A percentile compares a stretch with the other conserved stretches of the same genome.
phyloP scores from a whole-genome alignment of 768 basidiomycete species.

The Jaapia argillacea region DNA sequence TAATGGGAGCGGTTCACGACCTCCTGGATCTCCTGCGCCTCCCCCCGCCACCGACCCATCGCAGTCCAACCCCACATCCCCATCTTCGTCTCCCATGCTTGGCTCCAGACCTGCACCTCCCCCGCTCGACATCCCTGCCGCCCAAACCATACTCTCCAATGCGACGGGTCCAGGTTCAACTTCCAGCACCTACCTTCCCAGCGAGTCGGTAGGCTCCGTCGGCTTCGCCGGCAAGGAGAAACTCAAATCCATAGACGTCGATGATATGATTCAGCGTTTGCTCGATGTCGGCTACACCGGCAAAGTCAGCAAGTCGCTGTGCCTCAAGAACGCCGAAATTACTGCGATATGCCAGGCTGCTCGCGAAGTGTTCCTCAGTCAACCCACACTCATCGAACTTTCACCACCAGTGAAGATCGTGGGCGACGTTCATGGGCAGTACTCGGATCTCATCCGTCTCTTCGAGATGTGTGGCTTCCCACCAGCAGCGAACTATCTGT shows the following conservation, averaged over 20 bases:
- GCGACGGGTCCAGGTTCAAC: conserved; percentile 40
- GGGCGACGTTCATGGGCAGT: conserved; percentile 98
- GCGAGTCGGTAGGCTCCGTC: conserved; percentile 23
- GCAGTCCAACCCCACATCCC: conserved; percentile 27
- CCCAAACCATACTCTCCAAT: conserved; percentile 78
- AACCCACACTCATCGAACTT: conserved; percentile 95
- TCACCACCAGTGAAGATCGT: conserved; percentile 99
- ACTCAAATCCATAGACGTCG: conserved; percentile 76
- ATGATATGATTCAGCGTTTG: conserved; percentile 96
- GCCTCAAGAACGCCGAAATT: conserved; percentile 94
- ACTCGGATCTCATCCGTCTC: conserved; percentile 93
- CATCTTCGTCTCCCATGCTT: conserved; percentile 20
- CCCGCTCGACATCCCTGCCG: conserved; percentile 70
- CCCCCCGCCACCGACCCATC: conserved; percentile 13
- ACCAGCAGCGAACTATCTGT: conserved; percentile 93
- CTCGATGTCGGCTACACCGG: conserved; percentile 96
- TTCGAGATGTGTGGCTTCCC: conserved; percentile 99
- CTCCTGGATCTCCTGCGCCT: conserved; percentile 17
- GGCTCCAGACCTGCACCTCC: conserved; percentile 32
- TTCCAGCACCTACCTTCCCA: conserved; percentile 26
- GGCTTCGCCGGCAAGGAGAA: conserved; percentile 43
- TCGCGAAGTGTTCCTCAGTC: conserved; percentile 90
- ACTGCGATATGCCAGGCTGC: conserved; percentile 90
- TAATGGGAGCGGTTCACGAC: conserved; percentile 30
- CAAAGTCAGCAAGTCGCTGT: conserved; percentile 93